Base-by-base conservation (phyloP, 2,329 filamentous ascomycete genomes). In the Penicillium vulpinum region DNA sequence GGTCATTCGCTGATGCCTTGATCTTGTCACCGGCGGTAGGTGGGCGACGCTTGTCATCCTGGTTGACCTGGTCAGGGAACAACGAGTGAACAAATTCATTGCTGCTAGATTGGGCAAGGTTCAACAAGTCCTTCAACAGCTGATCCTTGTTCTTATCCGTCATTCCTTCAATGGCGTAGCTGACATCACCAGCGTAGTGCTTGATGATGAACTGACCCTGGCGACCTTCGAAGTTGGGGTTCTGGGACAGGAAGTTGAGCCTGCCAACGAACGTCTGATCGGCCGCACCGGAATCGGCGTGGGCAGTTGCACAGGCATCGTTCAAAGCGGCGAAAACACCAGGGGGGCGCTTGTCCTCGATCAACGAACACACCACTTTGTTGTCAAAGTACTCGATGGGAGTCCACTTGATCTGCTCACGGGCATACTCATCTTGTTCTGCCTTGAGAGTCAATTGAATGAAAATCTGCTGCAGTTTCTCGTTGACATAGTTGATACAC, bases 141-240 rank as follows among this genome's bases (percentile, higher is more conserved):
- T 95, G 91, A 71, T 99, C 94, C 81, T 97, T 99, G 81, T 97
- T 99, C 83, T 99, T 99, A 75, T 99, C 94, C 0, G 94, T 99
- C 81, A 99, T 99, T 58, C 94, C 94, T 55, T 96, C 91, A 3
- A 97, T 88, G 2, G 90, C 90, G 75, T 99, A 99, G 63, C 87
- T 88, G 65, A 99, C 94, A 76, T 99, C 94, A 76, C 94, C 94
- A 56, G 94, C 94, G 73, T 99, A 99, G 77, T 99, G 94, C 81
- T 97, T 97, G 78, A 99, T 90, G 70, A 99, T 94, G 76, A 99
- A 99, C 73, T 91, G 94, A 50, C 93, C 93, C 76, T 97, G 93
- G 39, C 94, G 86, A 62, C 90, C 90, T 56, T 92, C 91, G 67
- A 99, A 88, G 73, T 99, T 94, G 28, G 91, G 85, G 73, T 97